Base-by-base conservation (phyloP, 192 early-diverging fungal species). In the Gryganskiella cystojenkinii region DNA sequence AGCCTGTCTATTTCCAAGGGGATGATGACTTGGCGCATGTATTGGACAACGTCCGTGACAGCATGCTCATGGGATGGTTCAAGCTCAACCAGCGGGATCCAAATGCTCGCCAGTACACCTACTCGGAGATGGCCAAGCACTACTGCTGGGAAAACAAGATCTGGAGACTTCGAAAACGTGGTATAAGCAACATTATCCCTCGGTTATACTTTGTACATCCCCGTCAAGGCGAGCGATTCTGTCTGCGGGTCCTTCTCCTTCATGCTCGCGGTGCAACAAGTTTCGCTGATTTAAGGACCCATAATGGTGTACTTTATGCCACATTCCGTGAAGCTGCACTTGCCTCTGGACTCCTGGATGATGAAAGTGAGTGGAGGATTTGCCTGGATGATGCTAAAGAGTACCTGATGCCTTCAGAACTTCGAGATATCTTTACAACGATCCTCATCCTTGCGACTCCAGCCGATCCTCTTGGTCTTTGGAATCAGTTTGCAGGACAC, bases 401-500 rank as follows among this genome's bases (percentile, higher is more conserved):
- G 2, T 54, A 24, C 28, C 6, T 19, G 27, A 42, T 66, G 35
- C 35, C 52, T 7, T 40, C 2, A 14, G 3, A 33, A 43, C 7
- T 80, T 9, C 52, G 69, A 24, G 40, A 40, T 17, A 47, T 71
- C 25, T 80, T 80, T 67, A 40, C 63, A 7, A 24, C 33, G 22
- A 65, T 79, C 24, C 13, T 71, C 10, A 19, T 52, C n/a, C 24
- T 49, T 33, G 61, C 68, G 43, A 31, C 24, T 22, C 68, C 54
- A 4, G 19, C 30, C 10, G 14, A 51, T 47, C 2, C 31, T 42
- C 22, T 6, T 14, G 28, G 11, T 9, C 30, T 51, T 17, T 50
- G 28, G 22, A 7, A 27, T 11, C 4, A 6, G n/a, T 62, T 68
- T 44, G 19, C 55, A 1, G 1, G 4, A 25, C 17, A 67, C 42